A percentile compares a stretch with the other conserved stretches of the same genome.
phyloP scores from a whole-genome alignment of 306 rosid genomes.

The Pyrus bretschneideri region DNA sequence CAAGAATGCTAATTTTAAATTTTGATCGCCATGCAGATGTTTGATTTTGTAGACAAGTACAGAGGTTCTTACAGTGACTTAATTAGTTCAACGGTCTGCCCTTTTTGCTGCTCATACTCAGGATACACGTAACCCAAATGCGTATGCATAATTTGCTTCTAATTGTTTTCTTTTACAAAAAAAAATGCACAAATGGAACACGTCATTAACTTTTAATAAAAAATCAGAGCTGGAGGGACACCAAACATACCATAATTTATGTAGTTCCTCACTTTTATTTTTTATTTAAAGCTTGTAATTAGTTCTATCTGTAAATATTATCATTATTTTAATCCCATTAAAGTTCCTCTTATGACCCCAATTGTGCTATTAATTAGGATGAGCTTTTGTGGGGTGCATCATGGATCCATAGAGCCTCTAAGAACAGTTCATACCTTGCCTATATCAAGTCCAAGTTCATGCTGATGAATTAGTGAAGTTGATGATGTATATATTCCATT shows the following conservation, averaged over 20 bases:
- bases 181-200: not conserved
- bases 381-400: slow-evolving; percentile 97
- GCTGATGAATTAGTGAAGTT: no score
- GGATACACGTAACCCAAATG: slow-evolving; percentile 59
- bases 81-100: slow-evolving; percentile 65
- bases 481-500: no score
- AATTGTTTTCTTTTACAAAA: not conserved
- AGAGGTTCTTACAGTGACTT: slow-evolving; percentile 81
- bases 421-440: slow-evolving; percentile 34
- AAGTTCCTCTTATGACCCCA: not conserved
- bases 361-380: slow-evolving; percentile 36
- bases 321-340: not conserved
- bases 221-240: not conserved
- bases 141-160: not conserved
- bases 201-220: no score
- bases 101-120: slow-evolving; percentile 88
- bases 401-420: slow-evolving; percentile 77
- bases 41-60: slow-evolving; percentile 69
- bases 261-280: no score
- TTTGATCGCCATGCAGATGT: slow-evolving; percentile 39
- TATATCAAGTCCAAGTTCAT: slow-evolving; percentile 47
- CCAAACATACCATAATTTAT: not conserved
- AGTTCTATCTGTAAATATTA: no score
- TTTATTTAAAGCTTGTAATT: no score
- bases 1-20: not conserved